phyloP scores from a whole-genome alignment of 306 rosid species.

The Malus orientalis region DNA sequence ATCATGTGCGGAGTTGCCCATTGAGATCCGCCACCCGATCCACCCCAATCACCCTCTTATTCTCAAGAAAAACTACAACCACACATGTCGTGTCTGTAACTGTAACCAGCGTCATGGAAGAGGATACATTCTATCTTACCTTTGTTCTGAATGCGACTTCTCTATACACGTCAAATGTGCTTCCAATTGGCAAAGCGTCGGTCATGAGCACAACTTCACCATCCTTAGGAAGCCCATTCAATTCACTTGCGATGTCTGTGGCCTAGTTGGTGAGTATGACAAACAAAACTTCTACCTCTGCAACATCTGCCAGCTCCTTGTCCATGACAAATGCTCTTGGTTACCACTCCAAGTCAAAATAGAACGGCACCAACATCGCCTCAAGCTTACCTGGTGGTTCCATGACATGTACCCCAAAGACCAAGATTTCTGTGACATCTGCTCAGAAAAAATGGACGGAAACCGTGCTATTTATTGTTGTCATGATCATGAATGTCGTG shows the following conservation, averaged over 20 bases:
- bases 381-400: neutral
- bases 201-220: neutral
- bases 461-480: neutral
- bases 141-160: neutral
- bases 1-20: neutral
- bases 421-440: neutral
- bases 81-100: no score
- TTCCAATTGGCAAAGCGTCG: neutral
- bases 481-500: neutral
- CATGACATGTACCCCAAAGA: neutral
- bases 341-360: neutral
- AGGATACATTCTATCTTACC: neutral
- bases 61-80: no score
- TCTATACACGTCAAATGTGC: neutral
- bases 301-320: neutral
- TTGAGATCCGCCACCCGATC: neutral
- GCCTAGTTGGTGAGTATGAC: no score
- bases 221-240: rapidly evolving
- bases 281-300: no score
- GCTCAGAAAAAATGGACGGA: neutral
- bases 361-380: neutral
- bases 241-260: neutral
- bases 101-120: no score
- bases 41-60: neutral
- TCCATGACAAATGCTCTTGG: neutral